Conservation (phyloP, 345 rosid species). For the Sonneratia caseolaris region DNA sequence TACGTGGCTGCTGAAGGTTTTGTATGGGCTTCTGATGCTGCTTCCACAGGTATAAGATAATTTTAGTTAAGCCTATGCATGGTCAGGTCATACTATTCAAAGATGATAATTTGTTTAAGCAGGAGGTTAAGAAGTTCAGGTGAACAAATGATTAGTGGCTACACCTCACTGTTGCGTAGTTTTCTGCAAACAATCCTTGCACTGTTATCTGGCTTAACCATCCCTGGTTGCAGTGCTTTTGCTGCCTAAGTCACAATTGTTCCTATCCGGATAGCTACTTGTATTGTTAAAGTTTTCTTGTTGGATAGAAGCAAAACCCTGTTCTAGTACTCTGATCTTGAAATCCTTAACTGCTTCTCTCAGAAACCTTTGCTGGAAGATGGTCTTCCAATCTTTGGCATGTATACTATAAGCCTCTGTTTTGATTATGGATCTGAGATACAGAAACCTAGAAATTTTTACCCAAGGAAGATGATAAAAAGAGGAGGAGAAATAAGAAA, state of each 20-base stretch:
- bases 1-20: constrained; percentile 73
- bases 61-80: not conserved
- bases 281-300: not conserved
- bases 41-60: constrained; percentile 77
- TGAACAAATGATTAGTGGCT: not conserved
- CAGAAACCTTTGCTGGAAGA: not conserved
- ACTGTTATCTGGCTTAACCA: not conserved
- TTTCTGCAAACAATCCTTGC: not conserved
- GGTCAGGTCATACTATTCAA: not conserved
- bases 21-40: constrained; percentile 94
- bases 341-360: no score
- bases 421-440: not conserved
- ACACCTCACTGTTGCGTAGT: not conserved
- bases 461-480: not conserved
- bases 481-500: not conserved
- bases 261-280: not conserved
- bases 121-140: not conserved
- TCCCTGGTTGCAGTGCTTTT: not conserved
- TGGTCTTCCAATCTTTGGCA: no score
- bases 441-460: not conserved
- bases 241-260: not conserved
- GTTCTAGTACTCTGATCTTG: no score
- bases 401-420: no score
- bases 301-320: not conserved
- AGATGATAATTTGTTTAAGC: not conserved